phyloP scores from a whole-genome alignment of 2,329 filamentous ascomycete genomes.

The Ceratocystiopsis sp. region DNA sequence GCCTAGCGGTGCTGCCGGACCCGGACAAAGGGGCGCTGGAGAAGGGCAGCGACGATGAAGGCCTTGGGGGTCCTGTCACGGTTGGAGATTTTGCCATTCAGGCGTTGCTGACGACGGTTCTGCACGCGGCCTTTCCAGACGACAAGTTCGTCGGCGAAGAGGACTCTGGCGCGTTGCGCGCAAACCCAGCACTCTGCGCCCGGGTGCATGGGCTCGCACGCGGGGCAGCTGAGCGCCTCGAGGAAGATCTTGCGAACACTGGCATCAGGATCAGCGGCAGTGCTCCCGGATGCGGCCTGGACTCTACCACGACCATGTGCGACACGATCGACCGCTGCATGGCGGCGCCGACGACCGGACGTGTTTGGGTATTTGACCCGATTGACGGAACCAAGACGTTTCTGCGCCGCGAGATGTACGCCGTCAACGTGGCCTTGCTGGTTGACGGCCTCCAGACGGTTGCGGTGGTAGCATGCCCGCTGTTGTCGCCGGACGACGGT shows the following conservation, averaged over 20 bases:
- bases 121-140: constrained; percentile 31
- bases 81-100: constrained; percentile 44
- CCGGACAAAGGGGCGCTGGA: constrained; percentile 32
- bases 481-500: constrained; percentile 19
- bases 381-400: constrained; percentile 45
- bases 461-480: constrained; percentile 29
- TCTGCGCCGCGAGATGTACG: constrained; percentile 35
- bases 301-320: constrained; percentile 28
- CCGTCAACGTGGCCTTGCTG: constrained; percentile 37
- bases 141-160: constrained; percentile 40
- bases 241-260: no score
- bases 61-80: constrained; percentile 30
- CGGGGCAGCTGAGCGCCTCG: no score
- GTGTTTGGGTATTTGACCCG: constrained; percentile 43
- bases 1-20: constrained; percentile 28
- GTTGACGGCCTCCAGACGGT: constrained; percentile 31
- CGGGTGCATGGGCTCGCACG: constrained; percentile 23
- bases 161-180: constrained; percentile 28
- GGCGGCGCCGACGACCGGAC: constrained; percentile 20
- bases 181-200: constrained; percentile 23
- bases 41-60: constrained; percentile 26
- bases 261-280: no score
- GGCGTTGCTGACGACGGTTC: constrained; percentile 32
- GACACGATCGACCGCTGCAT: constrained; percentile 33
- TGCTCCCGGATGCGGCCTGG: constrained; percentile 21